A percentile compares a stretch with the other conserved stretches of the same genome.
Conservation (phyloP, 768 basidiomycete genomes). For the Calocybe gangraenosa region DNA sequence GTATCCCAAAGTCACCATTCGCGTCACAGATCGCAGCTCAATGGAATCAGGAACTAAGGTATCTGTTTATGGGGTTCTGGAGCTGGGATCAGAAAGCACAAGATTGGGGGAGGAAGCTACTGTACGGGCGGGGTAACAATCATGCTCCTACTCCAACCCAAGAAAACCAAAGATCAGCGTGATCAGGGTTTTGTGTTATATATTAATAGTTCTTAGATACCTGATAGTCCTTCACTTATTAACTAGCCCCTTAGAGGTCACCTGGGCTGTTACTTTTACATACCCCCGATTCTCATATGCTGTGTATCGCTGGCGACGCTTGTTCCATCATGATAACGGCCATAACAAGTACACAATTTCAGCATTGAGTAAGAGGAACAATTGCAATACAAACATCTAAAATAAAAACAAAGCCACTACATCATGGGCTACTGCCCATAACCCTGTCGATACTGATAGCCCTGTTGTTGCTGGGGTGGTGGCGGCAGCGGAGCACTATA, state of each 20-base stretch:
- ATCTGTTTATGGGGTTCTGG: constrained; percentile 37
- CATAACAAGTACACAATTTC: too few species aligned
- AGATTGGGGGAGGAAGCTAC: constrained; percentile 40
- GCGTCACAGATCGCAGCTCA: constrained; percentile 41
- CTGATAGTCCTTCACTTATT: too few species aligned
- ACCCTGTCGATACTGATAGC: constrained; percentile 6
- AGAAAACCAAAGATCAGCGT: neutral
- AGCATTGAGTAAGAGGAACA: too few species aligned
- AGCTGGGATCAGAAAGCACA: constrained; percentile 42
- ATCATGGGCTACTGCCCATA: neutral
- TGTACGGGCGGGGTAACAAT: constrained; percentile 32
- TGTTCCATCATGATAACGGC: too few species aligned
- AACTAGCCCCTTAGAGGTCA: too few species aligned
- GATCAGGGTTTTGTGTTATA: too few species aligned
- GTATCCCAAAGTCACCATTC: constrained; percentile 46
- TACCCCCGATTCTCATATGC: too few species aligned
- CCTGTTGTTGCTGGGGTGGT: constrained; percentile 17
- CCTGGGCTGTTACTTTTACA: too few species aligned
- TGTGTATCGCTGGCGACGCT: too few species aligned
- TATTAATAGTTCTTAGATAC: too few species aligned
- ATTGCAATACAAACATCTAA: too few species aligned
- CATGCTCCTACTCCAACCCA: constrained; percentile 12
- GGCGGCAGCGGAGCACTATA: constrained; percentile 13
- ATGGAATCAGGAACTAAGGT: constrained; percentile 58
- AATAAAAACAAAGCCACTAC: too few species aligned